Evolutionary conservation across 805 yeast species (phyloP).

Genomic region (Ogataea sp.): DNA sequence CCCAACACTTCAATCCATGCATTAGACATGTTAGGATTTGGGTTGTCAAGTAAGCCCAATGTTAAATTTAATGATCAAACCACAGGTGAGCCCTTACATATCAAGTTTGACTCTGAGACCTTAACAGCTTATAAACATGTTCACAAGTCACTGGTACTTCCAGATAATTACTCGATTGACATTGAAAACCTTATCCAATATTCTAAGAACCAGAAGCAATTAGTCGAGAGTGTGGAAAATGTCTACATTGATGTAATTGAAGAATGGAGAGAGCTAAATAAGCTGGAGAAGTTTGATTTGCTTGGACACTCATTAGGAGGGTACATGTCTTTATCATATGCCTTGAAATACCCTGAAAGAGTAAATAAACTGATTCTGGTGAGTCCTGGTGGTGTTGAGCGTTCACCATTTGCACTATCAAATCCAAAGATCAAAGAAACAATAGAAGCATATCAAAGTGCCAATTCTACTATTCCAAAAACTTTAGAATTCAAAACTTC

Average conservation of each 20-base stretch:
- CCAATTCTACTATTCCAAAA: not conserved
- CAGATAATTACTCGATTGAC: slow-evolving; percentile 11
- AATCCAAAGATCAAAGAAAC: slow-evolving; percentile 22
- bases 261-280: slow-evolving; percentile 46
- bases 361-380: slow-evolving; percentile 50
- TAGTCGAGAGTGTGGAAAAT: slow-evolving; percentile 39
- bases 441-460: not conserved
- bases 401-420: slow-evolving; percentile 53
- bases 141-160: slow-evolving; percentile 16
- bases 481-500: slow-evolving; percentile 23
- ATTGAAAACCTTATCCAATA: slow-evolving; percentile 20
- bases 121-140: slow-evolving; percentile 13
- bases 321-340: slow-evolving; percentile 57
- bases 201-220: slow-evolving; percentile 24
- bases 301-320: slow-evolving; percentile 82
- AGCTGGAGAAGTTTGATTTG: slow-evolving; percentile 47
- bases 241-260: slow-evolving; percentile 56
- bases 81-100: slow-evolving; percentile 16
- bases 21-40: slow-evolving; percentile 47
- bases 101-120: slow-evolving; percentile 14
- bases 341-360: slow-evolving; percentile 46
- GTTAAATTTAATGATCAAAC: slow-evolving; percentile 16
- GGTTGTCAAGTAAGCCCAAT: slow-evolving; percentile 41
- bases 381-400: slow-evolving; percentile 76
- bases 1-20: slow-evolving; percentile 26